Evolutionary conservation across 352 stramenopile species (phyloP).

Genomic region (Globisporangium sylvaticum): DNA sequence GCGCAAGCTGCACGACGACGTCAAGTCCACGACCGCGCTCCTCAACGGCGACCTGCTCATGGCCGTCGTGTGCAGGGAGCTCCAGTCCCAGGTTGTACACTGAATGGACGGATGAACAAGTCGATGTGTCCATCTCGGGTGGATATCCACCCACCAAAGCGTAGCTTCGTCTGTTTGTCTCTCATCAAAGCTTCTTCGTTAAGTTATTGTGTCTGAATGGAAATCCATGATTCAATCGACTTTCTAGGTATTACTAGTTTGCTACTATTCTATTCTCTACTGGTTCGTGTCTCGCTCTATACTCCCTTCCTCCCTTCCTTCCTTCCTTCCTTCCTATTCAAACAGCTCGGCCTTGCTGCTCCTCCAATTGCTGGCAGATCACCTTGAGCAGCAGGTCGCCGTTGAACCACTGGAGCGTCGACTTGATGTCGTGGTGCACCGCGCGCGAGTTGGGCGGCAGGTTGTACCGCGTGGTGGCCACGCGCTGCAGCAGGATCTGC

Average conservation of each 20-base stretch:
- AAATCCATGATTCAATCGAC: not conserved
- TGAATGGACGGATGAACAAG: not conserved
- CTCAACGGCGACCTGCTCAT: constrained; percentile 59
- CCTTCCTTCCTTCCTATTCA: no score
- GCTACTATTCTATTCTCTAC: not conserved
- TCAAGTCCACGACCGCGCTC: constrained; percentile 36
- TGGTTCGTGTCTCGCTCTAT: no score
- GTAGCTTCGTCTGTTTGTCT: no score
- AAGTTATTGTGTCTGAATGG: constrained; percentile 1
- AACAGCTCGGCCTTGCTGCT: constrained; percentile 13
- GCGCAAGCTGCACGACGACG: constrained; percentile 35
- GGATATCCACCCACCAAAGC: not conserved
- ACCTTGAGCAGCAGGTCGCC: constrained; percentile 59
- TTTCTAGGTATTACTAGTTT: not conserved
- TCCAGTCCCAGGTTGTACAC: constrained; percentile 1
- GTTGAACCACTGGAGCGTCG: constrained; percentile 48
- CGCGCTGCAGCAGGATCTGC: constrained; percentile 44
- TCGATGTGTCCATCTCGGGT: constrained; percentile 1
- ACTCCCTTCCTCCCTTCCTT: no score
- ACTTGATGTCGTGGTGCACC: constrained; percentile 46
- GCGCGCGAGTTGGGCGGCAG: constrained; percentile 35
- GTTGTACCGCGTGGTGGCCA: constrained; percentile 47
- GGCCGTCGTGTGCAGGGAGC: constrained; percentile 36
- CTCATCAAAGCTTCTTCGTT: no score
- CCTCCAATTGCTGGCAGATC: constrained; percentile 41